Evolutionary conservation across 2,329 filamentous ascomycete genomes (phyloP).

Genomic region (Aureobasidium sp.): DNA sequence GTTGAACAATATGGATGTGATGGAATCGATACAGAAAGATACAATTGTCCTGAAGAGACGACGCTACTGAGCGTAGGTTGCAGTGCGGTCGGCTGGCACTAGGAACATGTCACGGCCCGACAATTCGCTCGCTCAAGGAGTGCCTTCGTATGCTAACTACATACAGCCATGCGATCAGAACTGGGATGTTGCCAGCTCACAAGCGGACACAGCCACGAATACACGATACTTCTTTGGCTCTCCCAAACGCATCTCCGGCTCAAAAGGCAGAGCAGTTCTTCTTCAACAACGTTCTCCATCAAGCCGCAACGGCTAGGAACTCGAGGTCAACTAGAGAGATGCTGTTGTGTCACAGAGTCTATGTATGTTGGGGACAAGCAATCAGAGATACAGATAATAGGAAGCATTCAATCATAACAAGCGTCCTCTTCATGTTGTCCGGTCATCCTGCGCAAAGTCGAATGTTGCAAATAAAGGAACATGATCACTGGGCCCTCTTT

Average conservation of each 20-base stretch:
- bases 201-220: neutral
- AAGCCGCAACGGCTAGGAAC: too few species aligned
- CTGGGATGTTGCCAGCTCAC: neutral
- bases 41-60: neutral
- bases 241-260: neutral
- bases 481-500: conserved; percentile 47
- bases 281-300: too few species aligned
- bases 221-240: neutral
- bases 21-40: neutral
- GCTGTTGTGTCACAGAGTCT: too few species aligned
- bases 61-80: neutral
- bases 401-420: too few species aligned
- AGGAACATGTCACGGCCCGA: too few species aligned
- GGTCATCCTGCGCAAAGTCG: conserved; percentile 3
- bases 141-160: neutral
- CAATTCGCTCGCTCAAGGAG: neutral
- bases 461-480: conserved; percentile 39
- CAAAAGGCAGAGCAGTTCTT: neutral
- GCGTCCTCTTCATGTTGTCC: neutral
- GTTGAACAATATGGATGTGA: neutral
- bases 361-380: too few species aligned
- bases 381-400: too few species aligned
- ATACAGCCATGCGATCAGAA: neutral
- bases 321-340: too few species aligned
- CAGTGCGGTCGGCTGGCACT: neutral